Evolutionary conservation across 805 yeast genomes (phyloP), one percentile per base, ranked within the genome.

Genomic region (Spathaspora gorwiae): DNA sequence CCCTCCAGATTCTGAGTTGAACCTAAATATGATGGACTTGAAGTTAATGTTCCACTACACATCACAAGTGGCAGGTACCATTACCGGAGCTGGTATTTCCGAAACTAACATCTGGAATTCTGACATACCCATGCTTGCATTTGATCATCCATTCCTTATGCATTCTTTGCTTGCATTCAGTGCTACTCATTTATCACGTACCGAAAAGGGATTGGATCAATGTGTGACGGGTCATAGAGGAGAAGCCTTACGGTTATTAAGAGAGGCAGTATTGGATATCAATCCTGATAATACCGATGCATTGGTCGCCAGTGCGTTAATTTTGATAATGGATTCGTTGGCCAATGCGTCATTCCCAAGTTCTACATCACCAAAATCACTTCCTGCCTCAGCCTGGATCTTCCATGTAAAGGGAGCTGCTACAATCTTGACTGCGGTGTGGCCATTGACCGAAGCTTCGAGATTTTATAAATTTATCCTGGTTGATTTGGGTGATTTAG

Each of bases 321-420:
- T 92, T 34, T 70, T 92, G 45, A 90, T 90, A 45, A 87, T 92
- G 87, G 98, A 92, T 61, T 87, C 97, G 0, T 69, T 89, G 52
- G 97, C 97, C 3, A 90, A 90, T 64, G 97, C 97, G 0, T 79
- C 83, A 2, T 68, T 78, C 39, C 95, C 80, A 38, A 60, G 64
- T 38, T 64, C 67, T 31, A 67, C 73, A 2, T 66, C 72, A 3
- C 72, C 81, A 3, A 79, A 77, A 52, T 83, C 90, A 2, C 64
- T 90, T 46, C 95, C 97, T 1, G 90, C 97, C 2, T 83, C 94
- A 3, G 96, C 97, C 0, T 92, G 98, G 98, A 83, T 92, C 46
- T 94, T 88, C 71, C 97, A 92, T 58, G 97, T 92, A 10, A 87
- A 94, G 55, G 98, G 97, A 30, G 96, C 97, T 0, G 97, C 97